Evolutionary conservation across 2,329 filamentous ascomycete species (phyloP).

Genomic region (Cladosporium sp.): DNA sequence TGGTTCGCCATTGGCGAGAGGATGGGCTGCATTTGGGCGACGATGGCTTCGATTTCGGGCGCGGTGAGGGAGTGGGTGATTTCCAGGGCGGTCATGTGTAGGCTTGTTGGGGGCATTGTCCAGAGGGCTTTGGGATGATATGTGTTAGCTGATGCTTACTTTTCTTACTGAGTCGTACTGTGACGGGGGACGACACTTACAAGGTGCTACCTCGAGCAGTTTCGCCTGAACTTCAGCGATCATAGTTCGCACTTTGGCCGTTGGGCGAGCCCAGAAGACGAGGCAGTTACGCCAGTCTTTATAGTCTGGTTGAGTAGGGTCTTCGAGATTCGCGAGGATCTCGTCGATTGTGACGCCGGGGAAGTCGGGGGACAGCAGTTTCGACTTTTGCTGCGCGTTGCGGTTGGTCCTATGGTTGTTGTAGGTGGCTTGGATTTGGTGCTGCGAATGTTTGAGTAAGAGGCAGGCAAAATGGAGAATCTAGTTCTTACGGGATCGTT

Average conservation of each 20-base stretch:
- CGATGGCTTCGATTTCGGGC: conserved; percentile 37
- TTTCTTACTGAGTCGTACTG: background rate
- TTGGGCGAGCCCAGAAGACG: conserved; percentile 85
- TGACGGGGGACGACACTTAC: conserved; percentile 53
- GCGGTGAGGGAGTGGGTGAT: conserved; percentile 76
- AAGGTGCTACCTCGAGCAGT: conserved; percentile 64
- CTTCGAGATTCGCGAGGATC: conserved; percentile 69
- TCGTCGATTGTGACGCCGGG: conserved; percentile 73
- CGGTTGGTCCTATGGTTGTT: conserved; percentile 71
- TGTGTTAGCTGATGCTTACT: background rate
- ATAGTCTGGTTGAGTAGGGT: conserved; percentile 66
- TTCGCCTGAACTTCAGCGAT: conserved; percentile 69
- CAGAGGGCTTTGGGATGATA: conserved; percentile 66
- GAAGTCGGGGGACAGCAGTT: conserved; percentile 70
- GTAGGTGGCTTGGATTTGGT: conserved; percentile 72
- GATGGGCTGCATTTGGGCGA: conserved; percentile 43
- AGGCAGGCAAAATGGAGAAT: background rate
- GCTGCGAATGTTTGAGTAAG: conserved; percentile 44
- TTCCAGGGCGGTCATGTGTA: conserved; percentile 86
- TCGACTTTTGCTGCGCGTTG: conserved; percentile 73
- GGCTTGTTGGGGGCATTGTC: conserved; percentile 76
- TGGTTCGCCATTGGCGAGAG: conserved; percentile 66
- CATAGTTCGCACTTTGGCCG: conserved; percentile 68
- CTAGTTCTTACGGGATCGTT: conserved; percentile 62
- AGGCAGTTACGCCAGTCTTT: conserved; percentile 78